Base-by-base conservation (phyloP, 2,329 filamentous ascomycete species). In the Orbilia brochopaga region DNA sequence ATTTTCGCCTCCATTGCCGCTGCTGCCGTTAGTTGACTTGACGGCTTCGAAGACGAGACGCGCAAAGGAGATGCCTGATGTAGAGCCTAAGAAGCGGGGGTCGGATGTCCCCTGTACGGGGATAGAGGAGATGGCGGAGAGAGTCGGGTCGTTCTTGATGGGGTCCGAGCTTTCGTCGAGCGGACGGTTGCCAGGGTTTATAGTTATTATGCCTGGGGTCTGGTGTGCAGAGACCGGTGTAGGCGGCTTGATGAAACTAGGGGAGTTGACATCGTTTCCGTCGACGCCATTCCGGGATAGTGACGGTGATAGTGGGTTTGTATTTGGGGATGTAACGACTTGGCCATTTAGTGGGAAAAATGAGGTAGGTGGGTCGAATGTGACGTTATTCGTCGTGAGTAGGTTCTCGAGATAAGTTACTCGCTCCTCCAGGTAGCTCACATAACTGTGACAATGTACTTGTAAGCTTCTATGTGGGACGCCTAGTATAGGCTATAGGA, bases 31-130 rank as follows among this genome's bases (percentile, higher is more conserved):
- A 32, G 67, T 87, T 53, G 86, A 86, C 76, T 96, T 94, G 52
- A 97, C 91, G 0, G 93, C 93, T 8, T 93, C 92, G 78, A 96
- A 94, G 10, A 97, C 93, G 11, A 97, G 91, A 64, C 91, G 86
- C 3, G 93, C 92, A 81, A 97, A 97, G 0, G 92, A 96, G 56
- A 97, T 94, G 15, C 92, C 93, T 1, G 91, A 92, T 0, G 91
- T 89, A 0, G 91, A 91, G 15, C 91, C 91, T 15, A 95, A 83
- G 77, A 92, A 92, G 73, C 91, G 86, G 1, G 90, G 88, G 79
- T 94, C 91, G 2, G 90, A 73, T 52, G 67, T 73, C 3, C 60
- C 67, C 32, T 91, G 88, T 23, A 92, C 89, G 23, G 90, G 90
- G 5, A 73, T 73, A 10, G 62, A 65, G 0, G 60, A 65, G 56